A percentile compares a stretch with the other conserved stretches of the same genome.
These are phyloP conservation scores for Wallacemonas collosoma DNA, from an alignment of 208 protist genomes.

Conservation along the genomic window DNA sequence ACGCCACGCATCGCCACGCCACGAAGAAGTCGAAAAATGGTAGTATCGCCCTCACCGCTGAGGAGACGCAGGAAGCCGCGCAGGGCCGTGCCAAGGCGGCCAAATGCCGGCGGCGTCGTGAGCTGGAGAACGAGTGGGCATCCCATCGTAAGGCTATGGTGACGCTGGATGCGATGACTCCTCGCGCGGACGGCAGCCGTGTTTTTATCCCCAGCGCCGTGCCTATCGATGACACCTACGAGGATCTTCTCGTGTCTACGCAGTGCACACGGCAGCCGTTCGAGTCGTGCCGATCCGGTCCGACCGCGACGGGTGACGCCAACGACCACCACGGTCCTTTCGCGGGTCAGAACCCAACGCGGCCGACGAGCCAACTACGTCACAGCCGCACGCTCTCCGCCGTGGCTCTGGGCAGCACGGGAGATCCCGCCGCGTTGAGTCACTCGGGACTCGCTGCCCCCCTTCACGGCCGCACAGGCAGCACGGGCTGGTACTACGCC, in stretches of 20 bases:
- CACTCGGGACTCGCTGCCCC: background rate
- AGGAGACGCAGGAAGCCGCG: background rate
- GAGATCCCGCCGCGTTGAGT: background rate
- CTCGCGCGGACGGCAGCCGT: conserved; percentile 8
- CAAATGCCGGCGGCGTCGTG: background rate
- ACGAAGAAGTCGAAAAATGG: background rate
- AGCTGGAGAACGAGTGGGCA: conserved; percentile 10
- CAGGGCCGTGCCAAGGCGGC: background rate
- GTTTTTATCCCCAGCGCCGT: conserved; percentile 11
- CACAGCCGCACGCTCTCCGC: background rate
- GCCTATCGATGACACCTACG: background rate
- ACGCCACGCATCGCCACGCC: background rate
- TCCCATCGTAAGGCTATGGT: background rate
- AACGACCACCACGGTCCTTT: background rate
- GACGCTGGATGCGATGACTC: conserved; percentile 12
- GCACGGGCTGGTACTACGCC: conserved; percentile 58
- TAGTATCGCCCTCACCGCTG: background rate
- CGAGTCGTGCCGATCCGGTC: background rate
- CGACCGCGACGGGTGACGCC: background rate
- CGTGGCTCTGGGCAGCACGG: background rate
- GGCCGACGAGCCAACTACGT: background rate
- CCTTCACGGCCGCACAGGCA: conserved; percentile 63
- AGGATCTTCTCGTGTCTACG: conserved; percentile 4
- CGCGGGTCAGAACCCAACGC: background rate
- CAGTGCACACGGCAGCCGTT: background rate